Conservation (phyloP, 108 stramenopile species). For the Cylindrotheca fusiformis region DNA sequence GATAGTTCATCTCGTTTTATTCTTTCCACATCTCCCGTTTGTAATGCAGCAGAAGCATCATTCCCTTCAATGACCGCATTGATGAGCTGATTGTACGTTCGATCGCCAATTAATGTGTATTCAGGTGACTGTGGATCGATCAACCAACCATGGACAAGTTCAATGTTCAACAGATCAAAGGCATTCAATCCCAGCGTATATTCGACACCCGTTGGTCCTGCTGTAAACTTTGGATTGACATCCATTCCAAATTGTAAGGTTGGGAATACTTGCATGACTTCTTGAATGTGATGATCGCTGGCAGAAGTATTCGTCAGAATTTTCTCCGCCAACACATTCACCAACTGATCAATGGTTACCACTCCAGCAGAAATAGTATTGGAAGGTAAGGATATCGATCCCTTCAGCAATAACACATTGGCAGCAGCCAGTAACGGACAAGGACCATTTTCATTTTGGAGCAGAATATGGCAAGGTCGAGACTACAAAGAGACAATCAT, state of each 20-base stretch:
- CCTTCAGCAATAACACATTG: slow-evolving; percentile 87
- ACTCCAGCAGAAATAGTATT: slow-evolving; percentile 47
- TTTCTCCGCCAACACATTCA: slow-evolving; percentile 66
- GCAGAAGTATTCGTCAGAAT: slow-evolving; percentile 32
- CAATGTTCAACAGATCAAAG: slow-evolving; percentile 87
- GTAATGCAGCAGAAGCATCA: slow-evolving; percentile 42
- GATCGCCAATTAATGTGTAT: slow-evolving; percentile 38
- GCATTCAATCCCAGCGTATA: slow-evolving; percentile 84
- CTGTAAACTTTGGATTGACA: slow-evolving; percentile 93
- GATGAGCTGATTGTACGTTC: slow-evolving; percentile 93
- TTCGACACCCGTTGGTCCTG: slow-evolving; percentile 78
- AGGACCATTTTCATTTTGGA: slow-evolving; percentile 93
- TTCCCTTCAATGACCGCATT: slow-evolving; percentile 80
- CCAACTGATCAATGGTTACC: slow-evolving; percentile 72
- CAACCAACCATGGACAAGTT: slow-evolving; percentile 97
- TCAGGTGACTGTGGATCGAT: slow-evolving; percentile 74
- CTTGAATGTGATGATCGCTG: slow-evolving; percentile 56
- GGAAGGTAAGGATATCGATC: slow-evolving; percentile 61
- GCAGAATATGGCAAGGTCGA: slow-evolving; percentile 46
- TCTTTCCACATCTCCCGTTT: not conserved
- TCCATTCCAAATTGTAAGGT: slow-evolving; percentile 92
- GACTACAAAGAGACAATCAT: slow-evolving; percentile 10
- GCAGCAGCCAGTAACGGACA: slow-evolving; percentile 95
- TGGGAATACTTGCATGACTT: slow-evolving; percentile 83
- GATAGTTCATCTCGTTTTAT: slow-evolving; percentile 24